A percentile compares a stretch with the other conserved stretches of the same genome.
Conservation (phyloP, 768 basidiomycete genomes). For the Lactifluus rugatus region DNA sequence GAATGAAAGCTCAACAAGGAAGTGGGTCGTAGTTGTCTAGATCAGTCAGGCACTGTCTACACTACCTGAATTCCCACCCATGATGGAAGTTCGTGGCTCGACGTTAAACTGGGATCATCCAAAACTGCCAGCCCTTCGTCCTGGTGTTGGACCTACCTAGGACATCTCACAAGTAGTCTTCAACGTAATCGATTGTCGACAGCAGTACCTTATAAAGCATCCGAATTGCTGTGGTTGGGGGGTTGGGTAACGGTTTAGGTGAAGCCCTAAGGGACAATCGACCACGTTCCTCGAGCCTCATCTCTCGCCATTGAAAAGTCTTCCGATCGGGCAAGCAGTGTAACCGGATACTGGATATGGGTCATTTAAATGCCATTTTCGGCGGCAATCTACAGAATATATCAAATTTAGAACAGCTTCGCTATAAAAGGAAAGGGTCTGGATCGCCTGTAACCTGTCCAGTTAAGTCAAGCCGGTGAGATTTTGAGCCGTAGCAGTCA, state of each 20-base stretch:
- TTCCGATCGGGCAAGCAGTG: background rate
- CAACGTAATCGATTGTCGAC: background rate
- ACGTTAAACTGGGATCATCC: background rate
- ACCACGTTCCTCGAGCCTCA: background rate
- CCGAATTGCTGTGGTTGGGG: background rate
- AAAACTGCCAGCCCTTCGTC: background rate
- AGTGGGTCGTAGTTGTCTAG: background rate
- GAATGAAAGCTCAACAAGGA: too few relatives aligned
- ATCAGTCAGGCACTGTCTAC: background rate
- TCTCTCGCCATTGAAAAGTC: too few relatives aligned
- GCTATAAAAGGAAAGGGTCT: background rate
- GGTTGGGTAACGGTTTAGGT: background rate
- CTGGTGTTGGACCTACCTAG: background rate
- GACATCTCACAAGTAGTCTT: background rate
- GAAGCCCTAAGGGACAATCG: too few relatives aligned
- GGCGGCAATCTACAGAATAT: background rate
- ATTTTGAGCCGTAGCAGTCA: background rate
- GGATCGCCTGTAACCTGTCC: background rate
- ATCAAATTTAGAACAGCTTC: background rate
- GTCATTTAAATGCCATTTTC: background rate
- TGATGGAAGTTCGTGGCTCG: too few relatives aligned
- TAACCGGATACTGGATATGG: background rate
- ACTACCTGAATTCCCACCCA: background rate
- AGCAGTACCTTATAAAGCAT: background rate
- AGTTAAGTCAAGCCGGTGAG: background rate